A percentile compares a stretch with the other conserved stretches of the same genome.
phyloP scores from a whole-genome alignment of 2,329 filamentous ascomycete genomes.

The Pezicula rhizophila region DNA sequence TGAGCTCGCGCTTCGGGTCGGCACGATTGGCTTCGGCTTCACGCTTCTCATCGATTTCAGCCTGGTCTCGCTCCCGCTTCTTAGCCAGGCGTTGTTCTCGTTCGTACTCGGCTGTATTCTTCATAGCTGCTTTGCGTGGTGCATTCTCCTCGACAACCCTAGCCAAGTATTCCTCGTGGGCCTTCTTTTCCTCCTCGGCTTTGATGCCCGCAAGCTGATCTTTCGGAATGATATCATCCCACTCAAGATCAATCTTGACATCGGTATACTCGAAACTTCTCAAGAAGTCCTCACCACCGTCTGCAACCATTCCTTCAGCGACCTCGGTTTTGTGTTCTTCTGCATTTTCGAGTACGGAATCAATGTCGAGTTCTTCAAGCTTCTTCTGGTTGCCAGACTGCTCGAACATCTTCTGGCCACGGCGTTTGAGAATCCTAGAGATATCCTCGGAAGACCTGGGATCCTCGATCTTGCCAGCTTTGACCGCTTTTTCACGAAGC shows the following conservation, averaged over 20 bases:
- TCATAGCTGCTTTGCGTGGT: constrained; percentile 66
- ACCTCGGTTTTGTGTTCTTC: constrained; percentile 97
- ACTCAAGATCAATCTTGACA: constrained; percentile 93
- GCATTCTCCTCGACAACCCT: constrained; percentile 80
- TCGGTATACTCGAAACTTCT: constrained; percentile 87
- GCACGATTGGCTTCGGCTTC: constrained; percentile 68
- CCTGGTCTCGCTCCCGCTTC: constrained; percentile 58
- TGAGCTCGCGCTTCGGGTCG: constrained; percentile 85
- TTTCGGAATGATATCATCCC: constrained; percentile 97
- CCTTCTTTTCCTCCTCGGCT: constrained; percentile 77
- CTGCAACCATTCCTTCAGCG: constrained; percentile 87
- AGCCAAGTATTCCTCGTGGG: constrained; percentile 76
- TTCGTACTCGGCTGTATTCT: constrained; percentile 51
- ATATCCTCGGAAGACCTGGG: constrained; percentile 92
- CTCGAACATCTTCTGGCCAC: constrained; percentile 99
- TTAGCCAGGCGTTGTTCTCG: constrained; percentile 59
- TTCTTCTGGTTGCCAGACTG: constrained; percentile 95
- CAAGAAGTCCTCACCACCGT: constrained; percentile 95
- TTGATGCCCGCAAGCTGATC: constrained; percentile 87
- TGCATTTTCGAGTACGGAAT: constrained; percentile 92
- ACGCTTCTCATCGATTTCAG: constrained; percentile 54
- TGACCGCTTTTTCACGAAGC: constrained; percentile 66
- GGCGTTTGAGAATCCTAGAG: constrained; percentile 90
- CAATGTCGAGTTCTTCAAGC: constrained; percentile 94
- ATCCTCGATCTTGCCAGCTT: constrained; percentile 72